Base-by-base conservation (phyloP, 768 basidiomycete species). In the Naematelia encephala region DNA sequence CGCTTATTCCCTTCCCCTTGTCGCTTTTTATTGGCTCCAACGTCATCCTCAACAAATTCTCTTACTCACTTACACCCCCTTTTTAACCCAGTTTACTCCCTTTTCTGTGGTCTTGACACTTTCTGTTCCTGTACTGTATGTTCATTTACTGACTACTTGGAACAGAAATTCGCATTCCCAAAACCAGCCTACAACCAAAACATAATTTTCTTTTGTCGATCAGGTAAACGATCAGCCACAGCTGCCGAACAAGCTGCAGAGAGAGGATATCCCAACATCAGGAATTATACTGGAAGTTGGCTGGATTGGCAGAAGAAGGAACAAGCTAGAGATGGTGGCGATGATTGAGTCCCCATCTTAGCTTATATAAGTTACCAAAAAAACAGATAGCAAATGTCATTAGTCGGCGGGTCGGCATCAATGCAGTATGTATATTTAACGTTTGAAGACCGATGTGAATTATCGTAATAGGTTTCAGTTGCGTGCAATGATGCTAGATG, bases 251-350 rank as follows among this genome's bases (percentile, higher is more conserved):
- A 89, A 44, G 89, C 90, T 0, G 85, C 84, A 68, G 80, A 88
- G 61, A 87, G 86, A 69, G 91, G 92, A 3, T 96, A 83, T 67
- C 84, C 80, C 53, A 89, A 89, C 51, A 66, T 82, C 12, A 75
- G 84, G 58, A 92, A 91, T 69, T 94, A 91, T 74, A 83, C 83
- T 64, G 91, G 91, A 8, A 90, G 88, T 19, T 94, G 90, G 89
- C 75, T 90, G 54, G 89, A 93, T 65, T 94, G 91, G 91, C 82
- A 83, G 12, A 79, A 80, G 70, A 77, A 80, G 79, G 77, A 78
- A 62, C 61, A 77, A 50, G 66, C 64, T 59, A 63, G 26, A 11
- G 52, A 56, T 2, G 65, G 68, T 34, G 63, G 74, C 44, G 71
- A 74, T 30, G 68, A 74, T 51, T 74, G 57, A 67, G 56, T 22